These are phyloP conservation scores for Urochloa ruziziensis DNA, from an alignment of 176 grass and related monocot species.

Conservation along the genomic window DNA sequence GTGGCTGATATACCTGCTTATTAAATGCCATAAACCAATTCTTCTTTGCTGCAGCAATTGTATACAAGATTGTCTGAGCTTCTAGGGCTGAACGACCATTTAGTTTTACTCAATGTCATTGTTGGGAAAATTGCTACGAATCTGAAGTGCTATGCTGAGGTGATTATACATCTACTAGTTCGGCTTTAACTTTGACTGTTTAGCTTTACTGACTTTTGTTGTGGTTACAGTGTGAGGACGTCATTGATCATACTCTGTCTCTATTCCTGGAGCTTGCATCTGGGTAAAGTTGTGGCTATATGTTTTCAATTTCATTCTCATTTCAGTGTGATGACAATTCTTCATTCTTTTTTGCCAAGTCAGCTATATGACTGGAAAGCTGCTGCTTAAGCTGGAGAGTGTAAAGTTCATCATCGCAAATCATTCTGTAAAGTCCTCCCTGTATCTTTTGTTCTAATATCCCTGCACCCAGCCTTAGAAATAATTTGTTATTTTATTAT, in stretches of 20 bases:
- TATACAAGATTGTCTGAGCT: slow-evolving; percentile 97
- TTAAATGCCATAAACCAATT: slow-evolving; percentile 35
- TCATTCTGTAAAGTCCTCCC: slow-evolving; percentile 65
- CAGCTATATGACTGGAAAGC: slow-evolving; percentile 99
- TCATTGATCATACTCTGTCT: slow-evolving; percentile 92
- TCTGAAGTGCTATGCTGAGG: slow-evolving; percentile 92
- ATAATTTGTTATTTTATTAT: slow-evolving; percentile 27
- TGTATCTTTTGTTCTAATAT: slow-evolving; percentile 13
- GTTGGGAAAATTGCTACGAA: slow-evolving; percentile 98
- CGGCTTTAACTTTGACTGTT: slow-evolving; percentile 20
- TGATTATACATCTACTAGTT: slow-evolving; percentile 42
- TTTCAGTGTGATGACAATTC: slow-evolving; percentile 18
- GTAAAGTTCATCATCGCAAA: slow-evolving; percentile 93
- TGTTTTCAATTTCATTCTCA: neutral
- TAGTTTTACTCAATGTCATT: slow-evolving; percentile 98
- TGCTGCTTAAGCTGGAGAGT: slow-evolving; percentile 94
- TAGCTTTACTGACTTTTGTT: slow-evolving; percentile 41
- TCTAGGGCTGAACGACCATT: slow-evolving; percentile 93
- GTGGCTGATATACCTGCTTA: neutral
- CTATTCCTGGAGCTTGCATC: slow-evolving; percentile 94
- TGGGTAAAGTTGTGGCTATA: slow-evolving; percentile 57
- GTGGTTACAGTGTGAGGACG: slow-evolving; percentile 81
- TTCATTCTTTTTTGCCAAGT: slow-evolving; percentile 34
- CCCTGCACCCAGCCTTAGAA: neutral
- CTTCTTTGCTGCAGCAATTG: slow-evolving; percentile 85